A percentile compares a stretch with the other conserved stretches of the same genome.
phyloP scores from a whole-genome alignment of 192 early-diverging fungal genomes.

The Entrophospora sp. region DNA sequence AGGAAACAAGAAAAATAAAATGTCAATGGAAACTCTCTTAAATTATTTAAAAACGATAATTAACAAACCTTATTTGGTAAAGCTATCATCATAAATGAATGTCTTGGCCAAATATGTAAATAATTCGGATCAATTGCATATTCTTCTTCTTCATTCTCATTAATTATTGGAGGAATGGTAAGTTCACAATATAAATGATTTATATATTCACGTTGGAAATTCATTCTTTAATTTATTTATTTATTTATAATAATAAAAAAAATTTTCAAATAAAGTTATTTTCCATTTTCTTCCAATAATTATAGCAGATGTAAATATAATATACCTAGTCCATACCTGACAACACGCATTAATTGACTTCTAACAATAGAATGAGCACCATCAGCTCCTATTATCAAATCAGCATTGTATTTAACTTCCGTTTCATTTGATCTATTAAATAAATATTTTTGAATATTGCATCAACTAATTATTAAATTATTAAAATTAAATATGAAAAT shows the following conservation, averaged over 20 bases:
- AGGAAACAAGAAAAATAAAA: not conserved
- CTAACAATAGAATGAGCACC: conserved; percentile 78
- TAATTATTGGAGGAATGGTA: conserved; percentile 61
- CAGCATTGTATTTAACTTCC: conserved; percentile 40
- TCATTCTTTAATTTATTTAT: conserved; percentile 41
- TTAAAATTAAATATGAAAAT: not conserved
- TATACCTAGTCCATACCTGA: conserved; percentile 38
- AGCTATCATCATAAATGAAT: conserved; percentile 97
- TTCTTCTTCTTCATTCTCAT: conserved; percentile 43
- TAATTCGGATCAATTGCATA: conserved; percentile 86
- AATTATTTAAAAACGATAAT: too few relatives aligned
- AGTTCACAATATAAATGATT: conserved; percentile 89
- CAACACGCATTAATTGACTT: conserved; percentile 68
- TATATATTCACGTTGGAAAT: conserved; percentile 85
- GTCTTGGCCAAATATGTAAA: conserved; percentile 95
- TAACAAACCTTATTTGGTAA: conserved; percentile 75
- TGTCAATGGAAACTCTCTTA: not conserved
- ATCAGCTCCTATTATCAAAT: conserved; percentile 84
- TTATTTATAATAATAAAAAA: not conserved
- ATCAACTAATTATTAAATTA: too few relatives aligned
- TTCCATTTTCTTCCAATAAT: too few relatives aligned
- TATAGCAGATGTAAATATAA: too few relatives aligned
- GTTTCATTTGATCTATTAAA: conserved; percentile 34
- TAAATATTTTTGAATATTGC: too few relatives aligned
- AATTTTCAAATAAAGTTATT: not conserved